These are phyloP conservation scores for Aquilaria sinensis DNA, from an alignment of 345 rosid species.

Conservation along the genomic window DNA sequence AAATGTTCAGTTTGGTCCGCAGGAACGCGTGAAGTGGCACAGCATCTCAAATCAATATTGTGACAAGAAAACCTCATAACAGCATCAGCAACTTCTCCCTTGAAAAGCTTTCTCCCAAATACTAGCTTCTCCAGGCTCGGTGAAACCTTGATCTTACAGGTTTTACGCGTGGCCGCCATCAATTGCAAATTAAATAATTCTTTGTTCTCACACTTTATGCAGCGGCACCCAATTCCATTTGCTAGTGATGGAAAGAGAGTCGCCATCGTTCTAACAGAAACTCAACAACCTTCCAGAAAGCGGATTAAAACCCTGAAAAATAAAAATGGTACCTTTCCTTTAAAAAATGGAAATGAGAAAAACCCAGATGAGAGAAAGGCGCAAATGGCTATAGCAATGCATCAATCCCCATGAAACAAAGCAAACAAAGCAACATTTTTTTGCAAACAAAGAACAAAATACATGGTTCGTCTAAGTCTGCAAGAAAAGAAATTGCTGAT, in stretches of 20 bases:
- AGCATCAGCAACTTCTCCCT: constrained; percentile 19
- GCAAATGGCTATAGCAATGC: not conserved
- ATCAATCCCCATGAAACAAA: not conserved
- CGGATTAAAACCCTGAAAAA: constrained; percentile 10
- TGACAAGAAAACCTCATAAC: constrained; percentile 5
- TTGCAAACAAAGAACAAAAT: no score
- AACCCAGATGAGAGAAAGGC: not conserved
- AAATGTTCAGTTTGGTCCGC: constrained; percentile 32
- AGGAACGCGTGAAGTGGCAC: constrained; percentile 46
- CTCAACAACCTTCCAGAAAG: constrained; percentile 6
- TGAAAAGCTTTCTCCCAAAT: constrained; percentile 20
- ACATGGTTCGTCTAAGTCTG: not conserved
- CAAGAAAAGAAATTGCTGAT: not conserved
- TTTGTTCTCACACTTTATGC: constrained; percentile 24
- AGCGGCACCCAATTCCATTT: constrained; percentile 15
- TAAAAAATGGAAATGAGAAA: constrained; percentile 10
- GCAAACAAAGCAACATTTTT: no score
- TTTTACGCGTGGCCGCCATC: constrained; percentile 17
- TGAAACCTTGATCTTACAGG: constrained; percentile 19
- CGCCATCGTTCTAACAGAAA: constrained; percentile 34
- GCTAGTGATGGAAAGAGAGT: constrained; percentile 35
- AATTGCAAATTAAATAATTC: constrained; percentile 24
- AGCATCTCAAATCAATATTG: constrained; percentile 24
- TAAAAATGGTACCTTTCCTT: constrained; percentile 5
- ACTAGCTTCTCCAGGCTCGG: constrained; percentile 17